Conservation (phyloP, 192 early-diverging fungal species). For the Backusella macrospora region DNA sequence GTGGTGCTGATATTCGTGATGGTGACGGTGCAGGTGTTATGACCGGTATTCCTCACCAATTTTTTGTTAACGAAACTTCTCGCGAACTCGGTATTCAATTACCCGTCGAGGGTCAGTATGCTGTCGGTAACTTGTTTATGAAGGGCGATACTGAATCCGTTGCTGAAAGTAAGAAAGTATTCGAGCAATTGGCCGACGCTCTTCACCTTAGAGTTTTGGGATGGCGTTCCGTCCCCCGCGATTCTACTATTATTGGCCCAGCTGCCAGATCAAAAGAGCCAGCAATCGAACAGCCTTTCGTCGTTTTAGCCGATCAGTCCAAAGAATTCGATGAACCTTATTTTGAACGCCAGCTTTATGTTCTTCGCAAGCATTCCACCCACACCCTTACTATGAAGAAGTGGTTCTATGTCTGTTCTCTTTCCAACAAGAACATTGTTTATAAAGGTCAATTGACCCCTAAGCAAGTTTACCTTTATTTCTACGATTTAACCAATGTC, state of each 20-base stretch:
- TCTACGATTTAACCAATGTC: slow-evolving; percentile 83
- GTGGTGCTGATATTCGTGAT: slow-evolving; percentile 91
- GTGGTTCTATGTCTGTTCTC: slow-evolving; percentile 98
- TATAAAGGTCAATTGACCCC: slow-evolving; percentile 98
- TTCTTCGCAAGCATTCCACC: slow-evolving; percentile 89
- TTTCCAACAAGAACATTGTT: slow-evolving; percentile 90
- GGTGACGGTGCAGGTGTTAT: slow-evolving; percentile 99
- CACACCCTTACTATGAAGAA: slow-evolving; percentile 83
- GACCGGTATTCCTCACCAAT: slow-evolving; percentile 90
- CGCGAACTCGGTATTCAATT: slow-evolving; percentile 63
- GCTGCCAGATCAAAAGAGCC: slow-evolving; percentile 89
- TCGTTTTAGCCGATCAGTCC: slow-evolving; percentile 59
- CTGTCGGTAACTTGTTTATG: slow-evolving; percentile 96
- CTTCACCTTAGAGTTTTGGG: slow-evolving; percentile 79
- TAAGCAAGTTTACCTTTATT: slow-evolving; percentile 93
- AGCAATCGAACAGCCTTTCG: slow-evolving; percentile 89
- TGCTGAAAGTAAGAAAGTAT: slow-evolving; percentile 70
- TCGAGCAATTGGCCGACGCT: slow-evolving; percentile 78
- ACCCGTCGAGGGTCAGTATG: slow-evolving; percentile 83
- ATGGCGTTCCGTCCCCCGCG: slow-evolving; percentile 89
- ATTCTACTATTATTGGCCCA: slow-evolving; percentile 89
- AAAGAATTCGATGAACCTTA: slow-evolving; percentile 51
- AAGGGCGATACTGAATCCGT: slow-evolving; percentile 66
- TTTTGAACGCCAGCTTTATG: slow-evolving; percentile 87
- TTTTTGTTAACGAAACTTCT: slow-evolving; percentile 69